These are phyloP conservation scores for Arthroderma sp. DNA, from an alignment of 2,329 filamentous ascomycete genomes.

Conservation along the genomic window DNA sequence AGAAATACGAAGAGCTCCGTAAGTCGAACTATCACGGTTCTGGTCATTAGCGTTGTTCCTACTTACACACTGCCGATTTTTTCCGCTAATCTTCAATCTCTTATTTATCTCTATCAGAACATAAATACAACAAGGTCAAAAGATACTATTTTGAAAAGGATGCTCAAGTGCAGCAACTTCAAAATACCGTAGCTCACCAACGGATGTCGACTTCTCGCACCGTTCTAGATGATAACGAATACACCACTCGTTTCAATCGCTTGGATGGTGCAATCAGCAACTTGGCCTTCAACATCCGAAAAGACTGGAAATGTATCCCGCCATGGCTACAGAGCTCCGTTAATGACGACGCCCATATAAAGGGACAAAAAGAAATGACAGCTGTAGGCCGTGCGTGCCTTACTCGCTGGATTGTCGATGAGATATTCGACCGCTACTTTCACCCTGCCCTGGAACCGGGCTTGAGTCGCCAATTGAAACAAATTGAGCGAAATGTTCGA, in stretches of 20 bases:
- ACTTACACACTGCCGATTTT: slow-evolving; percentile 1
- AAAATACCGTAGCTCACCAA: slow-evolving; percentile 95
- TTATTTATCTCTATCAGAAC: slow-evolving; percentile 41
- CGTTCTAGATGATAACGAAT: slow-evolving; percentile 89
- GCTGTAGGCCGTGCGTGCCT: slow-evolving; percentile 83
- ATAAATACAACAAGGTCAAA: slow-evolving; percentile 97
- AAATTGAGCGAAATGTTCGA: slow-evolving; percentile 77
- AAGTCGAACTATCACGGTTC: slow-evolving; percentile 13
- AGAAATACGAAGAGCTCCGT: slow-evolving; percentile 35
- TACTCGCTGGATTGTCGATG: slow-evolving; percentile 76
- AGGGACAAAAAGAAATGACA: slow-evolving; percentile 95
- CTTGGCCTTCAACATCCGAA: slow-evolving; percentile 87
- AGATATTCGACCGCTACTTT: slow-evolving; percentile 84
- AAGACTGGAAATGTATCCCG: slow-evolving; percentile 77
- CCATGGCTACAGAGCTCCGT: slow-evolving; percentile 66
- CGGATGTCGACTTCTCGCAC: slow-evolving; percentile 88
- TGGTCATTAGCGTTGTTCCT: not conserved
- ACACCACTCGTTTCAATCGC: slow-evolving; percentile 73
- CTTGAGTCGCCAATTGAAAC: slow-evolving; percentile 67
- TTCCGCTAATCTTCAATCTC: not conserved
- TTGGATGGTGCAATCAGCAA: slow-evolving; percentile 91
- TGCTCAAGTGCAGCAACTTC: slow-evolving; percentile 79
- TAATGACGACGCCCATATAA: slow-evolving; percentile 71
- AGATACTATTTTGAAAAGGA: slow-evolving; percentile 91
- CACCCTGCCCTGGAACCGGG: slow-evolving; percentile 71